phyloP scores from a whole-genome alignment of 805 yeast species.

The Yarrowia sp. region DNA sequence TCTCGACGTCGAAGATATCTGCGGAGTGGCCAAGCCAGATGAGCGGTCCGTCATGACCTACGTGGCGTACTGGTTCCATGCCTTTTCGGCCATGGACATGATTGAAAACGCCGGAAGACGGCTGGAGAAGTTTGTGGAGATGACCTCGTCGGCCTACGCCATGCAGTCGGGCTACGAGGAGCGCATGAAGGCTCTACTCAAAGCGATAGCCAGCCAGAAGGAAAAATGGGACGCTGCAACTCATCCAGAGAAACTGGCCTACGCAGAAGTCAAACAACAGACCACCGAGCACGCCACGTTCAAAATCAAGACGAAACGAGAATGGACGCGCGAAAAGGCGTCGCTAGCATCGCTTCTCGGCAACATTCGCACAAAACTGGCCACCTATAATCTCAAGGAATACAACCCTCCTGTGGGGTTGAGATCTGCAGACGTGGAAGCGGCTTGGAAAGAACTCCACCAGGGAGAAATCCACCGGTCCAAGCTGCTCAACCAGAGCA shows the following conservation, averaged over 20 bases:
- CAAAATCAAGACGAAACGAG: conserved; percentile 48
- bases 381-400: conserved; percentile 50
- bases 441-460: conserved; percentile 49
- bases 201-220: conserved; percentile 43
- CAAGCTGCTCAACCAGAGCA: conserved; percentile 47
- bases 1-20: conserved; percentile 63
- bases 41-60: conserved; percentile 67
- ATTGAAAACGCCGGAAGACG: conserved; percentile 52
- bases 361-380: conserved; percentile 51
- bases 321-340: conserved; percentile 52
- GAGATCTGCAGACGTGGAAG: conserved; percentile 47
- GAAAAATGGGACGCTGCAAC: conserved; percentile 46
- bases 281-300: conserved; percentile 46
- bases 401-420: conserved; percentile 51
- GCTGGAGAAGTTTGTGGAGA: conserved; percentile 51
- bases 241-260: conserved; percentile 43
- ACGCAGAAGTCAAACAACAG: conserved; percentile 47
- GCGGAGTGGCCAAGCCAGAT: conserved; percentile 58
- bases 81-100: conserved; percentile 51
- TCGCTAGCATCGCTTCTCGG: conserved; percentile 51
- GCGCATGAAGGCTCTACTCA: conserved; percentile 47
- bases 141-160: conserved; percentile 47
- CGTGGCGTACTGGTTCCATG: conserved; percentile 64
- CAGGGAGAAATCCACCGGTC: conserved; percentile 50
- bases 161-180: conserved; percentile 50